Evolutionary conservation across 768 basidiomycete species (phyloP), one percentile per base, ranked within the genome.

Genomic region (Amyloporia xantha): DNA sequence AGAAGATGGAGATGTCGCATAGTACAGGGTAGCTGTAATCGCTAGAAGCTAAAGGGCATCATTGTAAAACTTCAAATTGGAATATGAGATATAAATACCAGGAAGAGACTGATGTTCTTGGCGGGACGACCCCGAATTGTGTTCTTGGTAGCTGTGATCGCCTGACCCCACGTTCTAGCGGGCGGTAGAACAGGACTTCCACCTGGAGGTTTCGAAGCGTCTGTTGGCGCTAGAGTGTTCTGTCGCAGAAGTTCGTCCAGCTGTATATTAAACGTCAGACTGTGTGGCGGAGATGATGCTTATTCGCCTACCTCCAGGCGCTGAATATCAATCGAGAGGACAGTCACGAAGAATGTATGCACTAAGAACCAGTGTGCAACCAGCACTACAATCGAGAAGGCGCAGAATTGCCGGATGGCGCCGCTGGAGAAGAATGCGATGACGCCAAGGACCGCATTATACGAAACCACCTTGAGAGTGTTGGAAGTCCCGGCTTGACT

Each of bases 291-390:
- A n/a, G n/a, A n/a, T n/a, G n/a, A n/a, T n/a, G n/a, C n/a, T n/a
- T n/a, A n/a, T n/a, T n/a, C n/a, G n/a, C n/a, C 42, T 58, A 81
- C 84, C 70, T 95, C 95, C 21, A 99, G 68, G 40, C 95, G 81
- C 56, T 96, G 93, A 40, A 97, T 82, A 70, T 99, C 95, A 56
- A 99, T 96, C 0, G 91, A 92, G 20, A 99, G 70, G 23, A 96
- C 92, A 5, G 94, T 88, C 54, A 94, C 74, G 68, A 95, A 97
- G 69, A 97, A 95, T 0, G 92, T 96, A 61, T 96, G 91, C 13
- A 95, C 86, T 52, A 98, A 76, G 70, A 94, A 95, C 92, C 92
- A 98, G 64, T 98, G 94, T 13, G 92, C 93, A 25, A 97, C 86
- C 19, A 97, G 76, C 10, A 97, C 91, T 20, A 97, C 91, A 38